Evolutionary conservation across 1,284 basidiomycete species (phyloP).

Genomic region (Ganoderma lucidum): DNA sequence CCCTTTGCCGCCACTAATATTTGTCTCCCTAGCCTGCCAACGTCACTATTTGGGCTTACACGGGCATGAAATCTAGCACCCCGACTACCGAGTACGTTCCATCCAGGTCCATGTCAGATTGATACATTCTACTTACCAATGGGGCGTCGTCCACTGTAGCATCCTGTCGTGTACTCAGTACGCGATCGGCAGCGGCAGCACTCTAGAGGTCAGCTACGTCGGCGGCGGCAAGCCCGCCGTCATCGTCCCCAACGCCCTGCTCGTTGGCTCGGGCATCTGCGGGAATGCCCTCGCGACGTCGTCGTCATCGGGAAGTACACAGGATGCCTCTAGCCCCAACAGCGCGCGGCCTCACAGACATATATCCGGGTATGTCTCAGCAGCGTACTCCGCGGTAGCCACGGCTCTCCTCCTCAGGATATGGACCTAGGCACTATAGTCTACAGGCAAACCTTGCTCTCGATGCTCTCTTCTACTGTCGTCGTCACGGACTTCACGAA

Average conservation of each 20-base stretch:
- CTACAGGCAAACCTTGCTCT: background rate
- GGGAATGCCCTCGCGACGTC: conserved; percentile 25
- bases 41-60: conserved; percentile 60
- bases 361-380: background rate
- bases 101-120: conserved; percentile 3
- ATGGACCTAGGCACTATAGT: conserved; percentile 11
- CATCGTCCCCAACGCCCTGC: conserved; percentile 51
- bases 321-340: conserved; percentile 15
- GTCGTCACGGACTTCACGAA: conserved; percentile 2
- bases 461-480: background rate
- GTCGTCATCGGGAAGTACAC: conserved; percentile 16
- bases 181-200: conserved; percentile 69
- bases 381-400: background rate
- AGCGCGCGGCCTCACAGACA: conserved; percentile 6
- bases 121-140: background rate
- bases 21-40: conserved; percentile 55
- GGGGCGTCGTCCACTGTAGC: conserved; percentile 42
- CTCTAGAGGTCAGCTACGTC: conserved; percentile 63
- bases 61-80: conserved; percentile 55
- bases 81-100: conserved; percentile 61
- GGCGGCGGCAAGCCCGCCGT: conserved; percentile 66
- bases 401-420: conserved; percentile 13
- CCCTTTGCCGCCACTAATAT: too few relatives aligned
- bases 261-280: conserved; percentile 52
- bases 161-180: conserved; percentile 69